phyloP scores from a whole-genome alignment of 2,329 filamentous ascomycete species.

The Phyllosticta citrichinensis region DNA sequence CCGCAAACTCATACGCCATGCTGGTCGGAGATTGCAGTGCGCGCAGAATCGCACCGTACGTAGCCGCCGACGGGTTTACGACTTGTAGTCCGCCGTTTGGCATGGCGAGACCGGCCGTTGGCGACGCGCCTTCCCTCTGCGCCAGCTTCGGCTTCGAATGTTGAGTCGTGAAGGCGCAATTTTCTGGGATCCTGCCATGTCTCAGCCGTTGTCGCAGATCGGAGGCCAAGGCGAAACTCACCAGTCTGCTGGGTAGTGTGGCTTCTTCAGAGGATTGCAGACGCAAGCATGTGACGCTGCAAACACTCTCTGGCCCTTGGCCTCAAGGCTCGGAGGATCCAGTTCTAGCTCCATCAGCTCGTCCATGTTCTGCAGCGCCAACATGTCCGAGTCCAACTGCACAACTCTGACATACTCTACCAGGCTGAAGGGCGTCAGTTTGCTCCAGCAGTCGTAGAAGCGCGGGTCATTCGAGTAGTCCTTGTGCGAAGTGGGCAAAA shows the following conservation, averaged over 20 bases:
- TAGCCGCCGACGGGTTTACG: slow-evolving; percentile 45
- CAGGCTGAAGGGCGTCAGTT: slow-evolving; percentile 69
- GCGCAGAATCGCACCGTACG: slow-evolving; percentile 43
- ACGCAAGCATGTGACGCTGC: slow-evolving; percentile 77
- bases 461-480: slow-evolving; percentile 69
- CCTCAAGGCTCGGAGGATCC: slow-evolving; percentile 45
- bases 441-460: slow-evolving; percentile 87
- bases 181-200: slow-evolving; percentile 38
- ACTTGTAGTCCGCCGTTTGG: slow-evolving; percentile 53
- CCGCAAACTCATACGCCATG: slow-evolving; percentile 47
- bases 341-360: slow-evolving; percentile 78
- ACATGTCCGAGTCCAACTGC: slow-evolving; percentile 82
- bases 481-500: slow-evolving; percentile 54
- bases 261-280: slow-evolving; percentile 70
- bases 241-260: slow-evolving; percentile 71
- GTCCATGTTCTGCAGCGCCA: slow-evolving; percentile 77
- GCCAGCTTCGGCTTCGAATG: slow-evolving; percentile 41
- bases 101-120: slow-evolving; percentile 44
- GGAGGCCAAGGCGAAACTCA: slow-evolving; percentile 18
- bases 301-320: slow-evolving; percentile 57
- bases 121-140: slow-evolving; percentile 41
- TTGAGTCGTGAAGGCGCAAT: slow-evolving; percentile 53
- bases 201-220: background rate
- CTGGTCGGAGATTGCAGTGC: slow-evolving; percentile 37
- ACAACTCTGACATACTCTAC: slow-evolving; percentile 70